Evolutionary conservation across 768 basidiomycete genomes (phyloP), one percentile per base, ranked within the genome.

Genomic region (Tulasnella sp.): DNA sequence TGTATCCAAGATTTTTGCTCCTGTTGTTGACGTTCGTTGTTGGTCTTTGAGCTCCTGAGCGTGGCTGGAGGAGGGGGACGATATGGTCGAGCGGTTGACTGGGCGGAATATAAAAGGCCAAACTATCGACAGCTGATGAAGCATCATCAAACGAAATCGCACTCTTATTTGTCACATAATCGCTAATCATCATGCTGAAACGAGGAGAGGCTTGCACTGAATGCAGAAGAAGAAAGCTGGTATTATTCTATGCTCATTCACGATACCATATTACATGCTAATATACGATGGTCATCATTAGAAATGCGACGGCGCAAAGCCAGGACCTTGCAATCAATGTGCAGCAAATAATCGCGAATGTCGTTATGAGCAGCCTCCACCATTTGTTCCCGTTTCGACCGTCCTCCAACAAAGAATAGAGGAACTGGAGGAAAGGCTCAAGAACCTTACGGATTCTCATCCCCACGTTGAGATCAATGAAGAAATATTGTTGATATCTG

Each of bases 231-330:
- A 24, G 49, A 29, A 51, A 51, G 20, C 27, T 51, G 25, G 49
- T 51, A 10, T 13, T 25, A 7, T 25, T 28, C 24, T 25, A 31
- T 28, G 16, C 22, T 31, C 19, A 44, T 44, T 5, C 42, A 28
- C 3, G 16, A 20, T 2, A n/a, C 3, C 42, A 1, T 9, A 22
- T 32, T 20, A 47, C 3, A 29, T 16, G 16, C 24, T 29, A n/a
- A 19, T 12, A 19, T 24, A 13, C 45, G 15, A 15, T 19, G 31
- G 16, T 34, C 15, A 13, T 12, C 7, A 9, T 22, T 28, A 51
- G 49, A 51, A 41, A 25, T 51, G 49, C 37, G 49, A 51, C 33
- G 49, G 49, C 1, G 49, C 19, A n/a, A 51, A 51, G 29, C 49
- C 49, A 19, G 20, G n/a, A n/a, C n/a, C 16, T 29, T 51, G 49